Evolutionary conservation across 1,139 yeast genomes (phyloP), one percentile per base, ranked within the genome.

Genomic region (Maudiozyma humilis): DNA sequence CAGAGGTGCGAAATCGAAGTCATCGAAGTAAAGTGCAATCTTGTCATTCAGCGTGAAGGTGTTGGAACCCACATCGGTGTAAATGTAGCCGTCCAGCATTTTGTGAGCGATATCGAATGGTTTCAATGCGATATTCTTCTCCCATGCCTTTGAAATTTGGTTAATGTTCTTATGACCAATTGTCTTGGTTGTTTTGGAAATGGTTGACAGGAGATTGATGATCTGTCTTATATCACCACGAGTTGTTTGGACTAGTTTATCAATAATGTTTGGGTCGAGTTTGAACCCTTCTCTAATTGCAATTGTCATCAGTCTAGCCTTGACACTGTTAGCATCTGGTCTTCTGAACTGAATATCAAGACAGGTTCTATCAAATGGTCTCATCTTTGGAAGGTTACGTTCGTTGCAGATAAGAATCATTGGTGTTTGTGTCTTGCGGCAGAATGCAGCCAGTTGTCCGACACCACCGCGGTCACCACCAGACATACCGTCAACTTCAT

Each of bases 391-490:
- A 49, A 87, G 70, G 10, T 86, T 75, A 52, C 87, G 81, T 60
- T 93, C 99, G 64, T 93, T 93, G 69, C 98, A 91, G 49, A 93
- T 88, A 44, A 91, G 72, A 49, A 93, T 87, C 69, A 93, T 75
- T 13, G 99, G 98, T 59, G 91, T 85, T 42, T 79, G 73, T 0
- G 98, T 88, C 40, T 78, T 80, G 36, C 82, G 74, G 62, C 97
- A 91, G 55, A 87, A 82, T 37, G 82, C 80, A 0, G 96, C 89
- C 66, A 93, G 73, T 47, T 91, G 95, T 20, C 96, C 97, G 17
- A 93, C 96, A 51, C 99, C 99, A 50, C 98, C 99, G 56, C 93
- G 82, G 64, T 93, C 99, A 51, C 99, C 99, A 57, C 94, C 88
- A 36, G 96, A 86, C 98, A 93, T 91, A 53, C 99, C 99, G 64